Evolutionary conservation across 345 rosid species (phyloP), one percentile per base, ranked within the genome.

Genomic region (Trapa bicornis): DNA sequence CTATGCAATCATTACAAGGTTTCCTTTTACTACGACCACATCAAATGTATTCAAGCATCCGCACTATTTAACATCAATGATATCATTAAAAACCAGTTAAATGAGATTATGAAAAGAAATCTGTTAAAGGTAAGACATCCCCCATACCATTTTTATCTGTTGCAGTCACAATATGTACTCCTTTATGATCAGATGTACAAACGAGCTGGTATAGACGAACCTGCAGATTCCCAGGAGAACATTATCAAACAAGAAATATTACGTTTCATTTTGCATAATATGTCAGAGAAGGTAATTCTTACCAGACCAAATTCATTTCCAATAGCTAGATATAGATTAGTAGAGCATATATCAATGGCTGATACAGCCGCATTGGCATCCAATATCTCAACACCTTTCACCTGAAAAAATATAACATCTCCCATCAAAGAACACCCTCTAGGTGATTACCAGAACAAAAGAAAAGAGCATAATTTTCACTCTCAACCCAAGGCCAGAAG

Each of bases 301-400:
- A 87, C 94, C 90, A 87, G 72, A 17, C 94, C 90, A 45, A 70
- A 50, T 74, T 79, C 79, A 60, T 82, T 82, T 71, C 94, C 94
- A 69, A 85, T 82, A 66, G 84, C 94, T 82, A 87, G 81, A 72
- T 60, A 66, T 70, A 75, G 75, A 47, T 83, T 82, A 72, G 47
- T 66, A 64, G 71, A 71, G 74, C 88, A 87, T 47, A 87, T 71
- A 50, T 81, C 82, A 73, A 87, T 66, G 29, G 71, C 63, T 54
- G 83, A 76, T 50, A 87, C 86, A 22, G 90, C 78, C 64, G 79
- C 76, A 73, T 69, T 67, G 22, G 75, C 78, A 50, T 75, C 81
- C 35, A 74, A 63, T 62, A 78, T 61, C 47, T 75, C 65, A 65
- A 77, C 56, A 63, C 80, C 87, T 72, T 81, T 78, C 67, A 80